phyloP scores from a whole-genome alignment of 1,139 yeast species.

The Candida pseudocylindracea region DNA sequence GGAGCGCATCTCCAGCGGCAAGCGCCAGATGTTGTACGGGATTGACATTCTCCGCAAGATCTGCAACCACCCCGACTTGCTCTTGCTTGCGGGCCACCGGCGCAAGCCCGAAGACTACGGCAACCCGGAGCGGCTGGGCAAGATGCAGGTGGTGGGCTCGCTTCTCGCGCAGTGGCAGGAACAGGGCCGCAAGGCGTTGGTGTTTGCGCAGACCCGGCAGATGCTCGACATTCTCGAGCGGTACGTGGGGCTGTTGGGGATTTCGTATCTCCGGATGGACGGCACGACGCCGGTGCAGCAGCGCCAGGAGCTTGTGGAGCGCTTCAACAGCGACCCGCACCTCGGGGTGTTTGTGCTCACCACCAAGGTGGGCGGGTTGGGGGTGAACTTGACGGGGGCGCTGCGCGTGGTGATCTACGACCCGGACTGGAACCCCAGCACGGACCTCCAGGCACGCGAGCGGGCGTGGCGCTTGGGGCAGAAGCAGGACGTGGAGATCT shows the following conservation, averaged over 20 bases:
- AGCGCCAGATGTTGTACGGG: constrained; percentile 66
- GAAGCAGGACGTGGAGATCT: constrained; percentile 80
- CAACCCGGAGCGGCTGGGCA: constrained; percentile 56
- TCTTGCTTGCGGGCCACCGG: constrained; percentile 6
- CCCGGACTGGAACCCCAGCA: constrained; percentile 98
- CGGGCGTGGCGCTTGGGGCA: constrained; percentile 97
- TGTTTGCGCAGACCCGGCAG: constrained; percentile 83
- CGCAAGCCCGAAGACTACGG: constrained; percentile 30
- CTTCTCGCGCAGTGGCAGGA: constrained; percentile 53
- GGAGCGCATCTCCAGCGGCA: constrained; percentile 50
- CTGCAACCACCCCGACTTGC: constrained; percentile 87
- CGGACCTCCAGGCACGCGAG: constrained; percentile 92
- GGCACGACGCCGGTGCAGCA: constrained; percentile 69
- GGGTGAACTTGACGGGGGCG: constrained; percentile 88
- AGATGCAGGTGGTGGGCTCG: constrained; percentile 72
- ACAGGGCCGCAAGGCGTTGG: constrained; percentile 56
- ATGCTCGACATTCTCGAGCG: constrained; percentile 76
- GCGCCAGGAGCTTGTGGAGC: constrained; percentile 63
- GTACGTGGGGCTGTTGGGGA: constrained; percentile 21
- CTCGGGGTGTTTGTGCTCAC: constrained; percentile 47
- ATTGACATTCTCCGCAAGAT: constrained; percentile 78
- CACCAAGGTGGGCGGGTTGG: constrained; percentile 90
- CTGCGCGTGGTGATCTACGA: constrained; percentile 85
- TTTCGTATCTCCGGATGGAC: constrained; percentile 52
- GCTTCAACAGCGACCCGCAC: constrained; percentile 29